Evolutionary conservation across 163 green algal species (phyloP), one percentile per base, ranked within the genome.

Genomic region (Chlorella variabilis): DNA sequence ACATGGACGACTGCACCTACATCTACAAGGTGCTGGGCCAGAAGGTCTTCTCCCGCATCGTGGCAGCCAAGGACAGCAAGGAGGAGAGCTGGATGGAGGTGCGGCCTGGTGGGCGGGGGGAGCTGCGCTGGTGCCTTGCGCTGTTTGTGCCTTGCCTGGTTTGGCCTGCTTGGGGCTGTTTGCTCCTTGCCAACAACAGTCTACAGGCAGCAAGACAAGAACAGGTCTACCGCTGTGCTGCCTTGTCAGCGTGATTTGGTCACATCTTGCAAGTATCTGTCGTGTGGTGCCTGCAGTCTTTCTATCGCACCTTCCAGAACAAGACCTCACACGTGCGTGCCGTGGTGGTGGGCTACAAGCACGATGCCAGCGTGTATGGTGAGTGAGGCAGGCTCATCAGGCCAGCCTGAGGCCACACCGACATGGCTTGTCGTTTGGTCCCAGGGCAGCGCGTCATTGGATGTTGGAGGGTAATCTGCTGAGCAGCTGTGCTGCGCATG

Each of bases 351-450:
- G 95, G 96, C 48, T 93, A 85, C 86, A 98, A 98, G 90, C 95
- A 98, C 84, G 94, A 98, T 76, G 90, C 95, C 9, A 83, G 71
- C 23, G 87, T 94, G 34, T 98, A 96, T 83, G 71, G 71, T 78
- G 71, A 73, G 65, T 38, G 54, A 62, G 54, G 54, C 18, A 62
- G 13, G 7, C 5, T n/a, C 5, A 20, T 18, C 59, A 38, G 39
- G 9, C 25, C 25, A 17, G 9, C 7, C 29, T n/a, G n/a, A n/a
- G n/a, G n/a, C n/a, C n/a, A n/a, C n/a, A n/a, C n/a, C n/a, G n/a
- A n/a, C n/a, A n/a, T n/a, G n/a, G n/a, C n/a, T n/a, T n/a, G n/a
- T n/a, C n/a, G n/a, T n/a, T n/a, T n/a, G n/a, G n/a, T n/a, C n/a
- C n/a, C n/a, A n/a, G n/a, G n/a, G n/a, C n/a, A n/a, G n/a, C n/a